Evolutionary conservation across 108 stramenopile genomes (phyloP), one percentile per base, ranked within the genome.

Genomic region (Cylindrotheca closterium): DNA sequence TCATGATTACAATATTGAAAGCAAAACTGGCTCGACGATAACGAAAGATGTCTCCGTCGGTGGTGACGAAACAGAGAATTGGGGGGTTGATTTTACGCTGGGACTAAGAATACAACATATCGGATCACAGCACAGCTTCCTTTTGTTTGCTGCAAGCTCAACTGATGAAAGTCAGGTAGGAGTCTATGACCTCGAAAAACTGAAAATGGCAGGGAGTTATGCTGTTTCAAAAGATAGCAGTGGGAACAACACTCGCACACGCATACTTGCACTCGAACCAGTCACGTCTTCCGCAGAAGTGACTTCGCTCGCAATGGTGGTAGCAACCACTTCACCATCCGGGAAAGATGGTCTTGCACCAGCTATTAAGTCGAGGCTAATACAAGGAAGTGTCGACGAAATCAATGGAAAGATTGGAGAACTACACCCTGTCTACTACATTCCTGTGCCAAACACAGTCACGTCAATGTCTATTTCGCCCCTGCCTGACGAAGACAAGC

Each of bases 1-100:
- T 2, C 57, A 75, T 51, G 82, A 86, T 56, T 79, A 81, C 62
- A 47, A 74, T 58, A 17, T 72, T 10, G 45, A 34, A 0, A 56
- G 66, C 25, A 70, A 63, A 31, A 47, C 57, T 51, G 45, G 51
- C 21, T 58, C 52, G 5, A 25, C 80, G 28, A 73, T 86, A 3
- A 27, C 71, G 30, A 56, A 79, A 18, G 30, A 48, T 1, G 18
- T 52, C 5, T 25, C 51, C 7, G 55, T 67, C 7, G 51, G 37
- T 18, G 18, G 48, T 10, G 61, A 28, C 21, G 47, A 8, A 30
- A 48, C 19, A 30, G 48, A 55, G 28, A 49, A 47, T 45, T 51
- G 47, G 34, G 72, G 68, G 17, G 46, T 67, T 23, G 65, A 71
- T 57, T 68, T 72, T 18, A 49, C 32, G 3, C 47, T 70, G 2